A percentile compares a stretch with the other conserved stretches of the same genome.
These are phyloP conservation scores for Aspergillus ostianus DNA, from an alignment of 495 filamentous ascomycete genomes.

Conservation along the genomic window DNA sequence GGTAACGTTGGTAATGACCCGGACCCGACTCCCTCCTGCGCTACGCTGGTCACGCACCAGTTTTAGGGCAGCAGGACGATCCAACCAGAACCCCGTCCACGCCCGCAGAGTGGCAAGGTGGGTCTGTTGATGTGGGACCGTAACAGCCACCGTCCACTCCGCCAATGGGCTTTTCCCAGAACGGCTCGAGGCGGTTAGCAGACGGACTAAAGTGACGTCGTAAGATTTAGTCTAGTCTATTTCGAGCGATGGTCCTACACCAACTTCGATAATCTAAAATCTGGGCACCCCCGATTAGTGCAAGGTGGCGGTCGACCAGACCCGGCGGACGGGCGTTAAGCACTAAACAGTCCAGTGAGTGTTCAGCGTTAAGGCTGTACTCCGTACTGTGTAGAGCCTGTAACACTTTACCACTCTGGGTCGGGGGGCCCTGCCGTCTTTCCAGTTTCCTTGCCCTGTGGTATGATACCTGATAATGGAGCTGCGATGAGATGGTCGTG, in stretches of 20 bases:
- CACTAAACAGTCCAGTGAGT: too few species aligned
- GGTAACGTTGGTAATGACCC: conserved; percentile 17
- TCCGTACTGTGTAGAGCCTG: too few species aligned
- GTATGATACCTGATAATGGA: conserved; percentile 17
- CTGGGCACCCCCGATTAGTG: conserved; percentile 9
- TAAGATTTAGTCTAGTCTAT: conserved; percentile 12
- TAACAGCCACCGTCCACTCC: conserved; percentile 12
- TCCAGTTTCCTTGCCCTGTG: too few species aligned
- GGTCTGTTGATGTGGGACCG: conserved; percentile 16
- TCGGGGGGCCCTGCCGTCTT: too few species aligned
- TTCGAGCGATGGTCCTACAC: conserved; percentile 6
- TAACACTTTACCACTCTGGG: conserved; percentile 1
- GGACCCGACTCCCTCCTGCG: conserved; percentile 15
- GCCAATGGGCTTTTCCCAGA: conserved; percentile 13
- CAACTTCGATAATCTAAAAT: conserved; percentile 13
- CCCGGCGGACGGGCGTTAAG: too few species aligned
- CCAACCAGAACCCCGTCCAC: conserved; percentile 22
- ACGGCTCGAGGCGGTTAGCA: conserved; percentile 16
- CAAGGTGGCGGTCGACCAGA: conserved; percentile 18
- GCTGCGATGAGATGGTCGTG: background rate
- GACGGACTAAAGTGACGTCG: conserved; percentile 20
- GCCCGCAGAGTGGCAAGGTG: conserved; percentile 29
- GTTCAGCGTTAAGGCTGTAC: conserved; percentile 20
- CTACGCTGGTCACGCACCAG: conserved; percentile 38
- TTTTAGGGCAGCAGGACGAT: conserved; percentile 15